Evolutionary conservation across 352 stramenopile species (phyloP), one percentile per base, ranked within the genome.

Genomic region (Blastocystis hominis): DNA sequence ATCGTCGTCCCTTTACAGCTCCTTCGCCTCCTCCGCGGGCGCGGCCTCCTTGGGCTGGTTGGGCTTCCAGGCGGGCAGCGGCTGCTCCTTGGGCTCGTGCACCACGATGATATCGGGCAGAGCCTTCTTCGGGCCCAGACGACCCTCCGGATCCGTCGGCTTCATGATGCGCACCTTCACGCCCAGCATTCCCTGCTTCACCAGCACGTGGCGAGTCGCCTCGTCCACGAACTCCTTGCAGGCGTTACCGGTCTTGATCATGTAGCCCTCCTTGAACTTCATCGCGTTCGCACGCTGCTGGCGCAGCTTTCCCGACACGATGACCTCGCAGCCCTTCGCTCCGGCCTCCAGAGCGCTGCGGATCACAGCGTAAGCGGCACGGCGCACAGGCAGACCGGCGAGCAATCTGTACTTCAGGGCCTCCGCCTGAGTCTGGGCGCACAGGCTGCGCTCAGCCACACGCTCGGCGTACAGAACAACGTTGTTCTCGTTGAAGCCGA

Each of bases 231-330:
- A 99, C 87, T 98, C 96, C 89, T 93, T 91, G 90, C 94, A 95
- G 61, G 96, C 95, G 91, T 98, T 96, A 92, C 97, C 97, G 47
- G 95, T 98, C 94, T 99, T 99, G 92, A 99, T 97, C 96, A 99
- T 99, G 94, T 98, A 99, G 64, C 97, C 97, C 89, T 99, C 96
- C 90, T 97, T 96, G 92, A 99, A 99, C 92, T 99, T 99, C 96
- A 99, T 98, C 68, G 94, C 93, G 94, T 99, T 99, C 90, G 97
- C 97, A 97, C 97, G 95, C 92, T 98, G 96, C 79, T 95, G 96
- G 88, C 96, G 95, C 78, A 99, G 93, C 93, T 99, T 99, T 90
- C 97, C 97, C 84, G 95, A 97, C 56, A 99, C 96, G 89, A 99
- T 97, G 72, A 99, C 96, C 91, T 99, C 96, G 88, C 95, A 96